phyloP scores from a whole-genome alignment of 495 filamentous ascomycete species.

The Podospora bellae-mahoneyi region DNA sequence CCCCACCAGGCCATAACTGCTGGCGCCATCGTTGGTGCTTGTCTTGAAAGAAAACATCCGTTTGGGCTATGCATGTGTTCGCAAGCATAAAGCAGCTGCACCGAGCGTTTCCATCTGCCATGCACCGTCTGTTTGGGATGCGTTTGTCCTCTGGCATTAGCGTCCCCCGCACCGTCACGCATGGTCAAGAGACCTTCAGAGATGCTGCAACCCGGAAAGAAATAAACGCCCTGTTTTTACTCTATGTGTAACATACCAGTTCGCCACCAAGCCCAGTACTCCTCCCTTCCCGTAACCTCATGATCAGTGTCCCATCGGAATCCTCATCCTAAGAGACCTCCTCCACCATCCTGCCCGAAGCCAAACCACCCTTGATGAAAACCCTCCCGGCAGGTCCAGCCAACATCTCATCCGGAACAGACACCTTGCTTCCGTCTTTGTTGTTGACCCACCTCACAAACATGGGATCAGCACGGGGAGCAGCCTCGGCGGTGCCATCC shows the following conservation, averaged over 20 bases:
- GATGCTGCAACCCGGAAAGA: neutral
- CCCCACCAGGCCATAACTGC: neutral
- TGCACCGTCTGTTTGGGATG: neutral
- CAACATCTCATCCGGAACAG: slow-evolving; percentile 82
- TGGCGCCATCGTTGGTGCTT: neutral
- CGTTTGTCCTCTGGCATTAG: neutral
- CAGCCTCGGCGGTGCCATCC: slow-evolving; percentile 35
- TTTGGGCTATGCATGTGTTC: too few relatives aligned
- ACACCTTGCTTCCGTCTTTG: slow-evolving; percentile 62
- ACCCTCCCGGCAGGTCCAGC: slow-evolving; percentile 61
- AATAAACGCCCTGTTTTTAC: neutral
- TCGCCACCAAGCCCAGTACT: neutral
- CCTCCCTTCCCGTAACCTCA: neutral
- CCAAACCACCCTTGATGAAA: slow-evolving; percentile 43
- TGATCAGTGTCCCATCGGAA: neutral
- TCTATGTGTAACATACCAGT: neutral
- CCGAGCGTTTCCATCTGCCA: neutral
- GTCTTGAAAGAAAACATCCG: neutral
- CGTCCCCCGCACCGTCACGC: neutral
- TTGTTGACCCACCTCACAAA: slow-evolving; percentile 78
- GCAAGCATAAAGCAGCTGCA: neutral
- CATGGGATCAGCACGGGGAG: slow-evolving; percentile 57
- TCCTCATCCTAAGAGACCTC: slow-evolving; percentile 30
- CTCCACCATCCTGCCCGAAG: slow-evolving; percentile 41
- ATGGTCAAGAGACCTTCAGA: neutral